These are phyloP conservation scores for Exophiala aquamarina DNA, from an alignment of 2,329 filamentous ascomycete species.

Conservation along the genomic window DNA sequence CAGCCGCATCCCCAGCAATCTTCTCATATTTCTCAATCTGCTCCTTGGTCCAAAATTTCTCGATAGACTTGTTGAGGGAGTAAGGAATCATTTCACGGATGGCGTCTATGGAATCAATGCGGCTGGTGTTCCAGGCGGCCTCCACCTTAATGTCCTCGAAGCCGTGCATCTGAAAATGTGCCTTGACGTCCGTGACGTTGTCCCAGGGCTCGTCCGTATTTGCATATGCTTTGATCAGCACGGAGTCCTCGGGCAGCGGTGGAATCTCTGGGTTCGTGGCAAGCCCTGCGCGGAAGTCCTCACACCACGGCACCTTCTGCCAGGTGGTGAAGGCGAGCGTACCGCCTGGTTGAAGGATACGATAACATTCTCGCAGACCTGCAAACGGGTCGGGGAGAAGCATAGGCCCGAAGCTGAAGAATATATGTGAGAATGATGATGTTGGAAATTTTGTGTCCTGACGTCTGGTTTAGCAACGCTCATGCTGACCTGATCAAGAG, in stretches of 20 bases:
- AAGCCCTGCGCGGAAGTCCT: conserved; percentile 8
- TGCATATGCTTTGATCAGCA: conserved; percentile 5
- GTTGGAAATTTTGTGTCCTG: conserved; percentile 11
- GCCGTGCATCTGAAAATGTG: conserved; percentile 3
- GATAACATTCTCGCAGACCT: conserved; percentile 11
- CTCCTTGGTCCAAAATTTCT: conserved; percentile 13
- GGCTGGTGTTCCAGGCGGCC: background rate
- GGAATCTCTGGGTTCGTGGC: conserved; percentile 5
- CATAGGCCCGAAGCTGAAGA: conserved; percentile 16
- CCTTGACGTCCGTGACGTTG: conserved; percentile 1
- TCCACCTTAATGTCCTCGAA: conserved; percentile 5
- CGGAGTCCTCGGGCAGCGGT: background rate
- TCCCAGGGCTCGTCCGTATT: conserved; percentile 8
- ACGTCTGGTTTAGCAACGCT: background rate
- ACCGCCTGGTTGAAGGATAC: conserved; percentile 11
- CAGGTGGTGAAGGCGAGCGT: conserved; percentile 7
- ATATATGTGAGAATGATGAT: conserved; percentile 8
- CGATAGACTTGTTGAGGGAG: conserved; percentile 6
- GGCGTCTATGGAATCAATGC: conserved; percentile 2
- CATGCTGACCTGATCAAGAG: background rate
- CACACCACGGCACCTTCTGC: conserved; percentile 7
- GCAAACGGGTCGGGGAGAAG: conserved; percentile 4
- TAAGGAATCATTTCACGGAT: conserved; percentile 6
- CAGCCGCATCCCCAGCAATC: background rate
- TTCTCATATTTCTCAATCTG: background rate